phyloP scores from a whole-genome alignment of 129 eudicot species.

The Centaurea solstitialis region DNA sequence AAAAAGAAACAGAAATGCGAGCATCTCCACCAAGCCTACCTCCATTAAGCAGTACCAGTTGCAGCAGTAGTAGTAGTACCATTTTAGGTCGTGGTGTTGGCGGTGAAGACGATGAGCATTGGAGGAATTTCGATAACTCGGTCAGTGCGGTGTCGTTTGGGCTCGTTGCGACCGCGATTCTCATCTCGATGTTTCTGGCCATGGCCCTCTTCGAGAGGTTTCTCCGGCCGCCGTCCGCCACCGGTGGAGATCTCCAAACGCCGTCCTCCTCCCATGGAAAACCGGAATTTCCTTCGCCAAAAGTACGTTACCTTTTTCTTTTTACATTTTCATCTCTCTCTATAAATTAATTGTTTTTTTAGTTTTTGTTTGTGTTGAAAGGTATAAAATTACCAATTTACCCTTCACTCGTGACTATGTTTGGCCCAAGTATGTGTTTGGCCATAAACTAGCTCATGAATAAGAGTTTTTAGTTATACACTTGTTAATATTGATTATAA shows the following conservation, averaged over 20 bases:
- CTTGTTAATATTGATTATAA: too few relatives aligned
- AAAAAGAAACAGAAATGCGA: neutral
- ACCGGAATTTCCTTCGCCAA: slow-evolving; percentile 62
- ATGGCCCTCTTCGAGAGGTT: slow-evolving; percentile 65
- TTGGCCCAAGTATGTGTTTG: too few relatives aligned
- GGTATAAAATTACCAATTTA: neutral
- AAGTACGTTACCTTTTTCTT: slow-evolving; percentile 41
- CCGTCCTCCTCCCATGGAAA: slow-evolving; percentile 37
- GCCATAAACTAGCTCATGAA: too few relatives aligned
- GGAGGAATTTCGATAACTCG: slow-evolving; percentile 54
- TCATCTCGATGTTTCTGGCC: slow-evolving; percentile 58
- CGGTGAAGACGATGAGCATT: slow-evolving; percentile 34
- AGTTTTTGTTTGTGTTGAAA: neutral
- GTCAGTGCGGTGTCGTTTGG: slow-evolving; percentile 68
- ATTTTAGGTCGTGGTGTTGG: slow-evolving; percentile 5
- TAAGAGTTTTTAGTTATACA: too few relatives aligned
- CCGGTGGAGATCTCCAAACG: slow-evolving; percentile 33
- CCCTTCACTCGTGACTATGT: neutral
- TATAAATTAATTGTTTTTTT: neutral
- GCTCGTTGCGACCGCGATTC: slow-evolving; percentile 59
- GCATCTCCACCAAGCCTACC: slow-evolving; percentile 43
- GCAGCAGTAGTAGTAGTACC: neutral
- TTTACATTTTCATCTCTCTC: neutral
- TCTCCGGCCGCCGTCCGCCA: slow-evolving; percentile 42
- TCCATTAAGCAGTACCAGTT: slow-evolving; percentile 30